Base-by-base conservation (phyloP, 805 yeast species). In the Brettanomyces sp. region DNA sequence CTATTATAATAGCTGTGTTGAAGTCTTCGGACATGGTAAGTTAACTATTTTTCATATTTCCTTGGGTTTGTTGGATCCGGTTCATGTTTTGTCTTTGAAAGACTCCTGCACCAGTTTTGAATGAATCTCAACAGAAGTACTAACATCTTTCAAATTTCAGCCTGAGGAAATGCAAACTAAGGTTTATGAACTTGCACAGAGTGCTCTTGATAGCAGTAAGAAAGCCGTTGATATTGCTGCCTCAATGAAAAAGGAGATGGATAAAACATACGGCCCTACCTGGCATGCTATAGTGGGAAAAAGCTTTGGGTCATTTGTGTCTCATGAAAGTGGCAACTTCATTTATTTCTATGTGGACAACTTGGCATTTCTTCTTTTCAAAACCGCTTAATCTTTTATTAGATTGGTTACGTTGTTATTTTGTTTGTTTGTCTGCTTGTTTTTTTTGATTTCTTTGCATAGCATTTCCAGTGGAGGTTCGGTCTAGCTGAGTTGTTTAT, bases 271-370 rank as follows among this genome's bases (percentile, higher is more conserved):
- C 48, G 91, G 90, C 0, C 74, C 79, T 28, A 77, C 86, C 36
- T 85, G 93, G 95, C 91, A 85, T 59, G 86, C 82, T 3, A 73
- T 85, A 43, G 89, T 83, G 45, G 95, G 93, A 9, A 81, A 77
- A 60, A 80, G 80, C 54, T 85, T 85, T 63, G 91, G 93, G 3
- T 76, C 84, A 42, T 83, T 80, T 58, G 88, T 85, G 18, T 81
- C 90, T 11, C 93, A 85, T 57, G 68, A 84, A 62, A 78, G 78
- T 52, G 90, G 89, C 1, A 72, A 70, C 55, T 85, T 85, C 56
- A 68, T 79, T 11, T 85, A 85, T 57, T 82, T 79, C 56, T 85
- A 83, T 65, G 70, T 82, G 52, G 90, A 80, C 34, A 77, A 78
- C 38, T 65, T 74, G 45, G 93, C 93, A 3, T 73, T 82, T 53